phyloP scores from a whole-genome alignment of 768 basidiomycete species.

The Lactifluus volemus region DNA sequence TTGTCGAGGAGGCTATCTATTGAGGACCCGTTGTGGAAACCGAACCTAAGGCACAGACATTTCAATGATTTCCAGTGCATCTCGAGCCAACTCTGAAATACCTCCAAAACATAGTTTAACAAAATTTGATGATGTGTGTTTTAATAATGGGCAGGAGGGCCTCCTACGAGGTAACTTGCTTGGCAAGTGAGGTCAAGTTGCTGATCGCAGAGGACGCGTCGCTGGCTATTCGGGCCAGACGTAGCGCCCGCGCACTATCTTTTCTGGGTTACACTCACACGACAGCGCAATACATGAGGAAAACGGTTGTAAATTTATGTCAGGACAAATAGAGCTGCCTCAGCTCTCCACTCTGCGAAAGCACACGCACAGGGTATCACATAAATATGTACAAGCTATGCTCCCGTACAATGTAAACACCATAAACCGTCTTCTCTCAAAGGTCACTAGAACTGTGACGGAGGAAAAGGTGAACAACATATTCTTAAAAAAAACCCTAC shows the following conservation, averaged over 20 bases:
- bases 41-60: conserved; percentile 49
- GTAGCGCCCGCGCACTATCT: neutral
- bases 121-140: neutral
- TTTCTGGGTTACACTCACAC: neutral
- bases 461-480: neutral
- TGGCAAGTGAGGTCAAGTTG: neutral
- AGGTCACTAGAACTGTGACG: conserved; percentile 12
- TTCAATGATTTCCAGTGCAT: neutral
- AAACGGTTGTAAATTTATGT: neutral
- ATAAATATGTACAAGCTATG: neutral
- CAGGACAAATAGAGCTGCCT: neutral
- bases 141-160: neutral
- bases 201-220: neutral
- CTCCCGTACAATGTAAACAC: neutral
- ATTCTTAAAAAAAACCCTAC: neutral
- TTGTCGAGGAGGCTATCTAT: conserved; percentile 89
- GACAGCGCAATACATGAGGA: neutral
- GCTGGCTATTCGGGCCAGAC: neutral
- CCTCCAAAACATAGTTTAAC: conserved; percentile 19
- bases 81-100: neutral
- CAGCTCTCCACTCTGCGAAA: neutral
- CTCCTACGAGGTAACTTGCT: neutral
- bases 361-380: neutral
- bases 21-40: conserved; percentile 79
- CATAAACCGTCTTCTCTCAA: neutral